phyloP scores from a whole-genome alignment of 495 filamentous ascomycete genomes.

The Glonium stellatum region DNA sequence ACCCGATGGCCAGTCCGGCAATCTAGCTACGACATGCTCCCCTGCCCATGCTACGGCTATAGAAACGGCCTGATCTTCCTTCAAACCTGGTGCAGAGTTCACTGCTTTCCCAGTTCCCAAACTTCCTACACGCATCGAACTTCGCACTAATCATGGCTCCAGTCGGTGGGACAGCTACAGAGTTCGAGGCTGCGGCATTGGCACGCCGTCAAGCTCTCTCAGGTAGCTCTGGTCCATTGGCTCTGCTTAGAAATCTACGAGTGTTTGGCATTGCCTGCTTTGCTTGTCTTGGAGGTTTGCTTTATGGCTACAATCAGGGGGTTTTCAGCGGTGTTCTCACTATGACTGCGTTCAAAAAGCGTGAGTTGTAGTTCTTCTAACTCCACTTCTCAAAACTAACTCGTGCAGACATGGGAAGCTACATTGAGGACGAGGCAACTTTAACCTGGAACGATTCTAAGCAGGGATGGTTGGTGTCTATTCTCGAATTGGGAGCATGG shows the following conservation, averaged over 20 bases:
- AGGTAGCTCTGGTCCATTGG: conserved; percentile 56
- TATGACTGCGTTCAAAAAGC: conserved; percentile 48
- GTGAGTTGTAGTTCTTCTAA: conserved; percentile 21
- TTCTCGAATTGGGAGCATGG: conserved; percentile 79
- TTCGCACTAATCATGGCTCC: conserved; percentile 35
- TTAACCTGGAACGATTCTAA: conserved; percentile 41
- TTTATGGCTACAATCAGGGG: conserved; percentile 51
- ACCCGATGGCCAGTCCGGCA: background rate
- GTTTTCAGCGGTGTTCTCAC: conserved; percentile 69
- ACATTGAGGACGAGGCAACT: conserved; percentile 46
- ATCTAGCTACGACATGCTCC: background rate
- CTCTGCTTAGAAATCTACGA: conserved; percentile 59
- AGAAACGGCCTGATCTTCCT: background rate
- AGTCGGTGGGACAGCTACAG: conserved; percentile 28
- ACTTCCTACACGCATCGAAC: background rate
- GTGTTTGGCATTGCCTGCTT: conserved; percentile 70
- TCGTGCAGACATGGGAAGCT: conserved; percentile 55
- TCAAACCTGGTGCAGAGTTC: background rate
- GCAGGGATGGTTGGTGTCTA: conserved; percentile 71
- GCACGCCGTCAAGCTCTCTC: conserved; percentile 57
- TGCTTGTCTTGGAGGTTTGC: conserved; percentile 65
- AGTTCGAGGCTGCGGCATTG: conserved; percentile 55
- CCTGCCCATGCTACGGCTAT: background rate
- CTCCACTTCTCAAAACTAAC: conserved; percentile 18
- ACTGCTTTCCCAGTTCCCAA: background rate